phyloP scores from a whole-genome alignment of 805 yeast genomes.

The Zygosaccharomyces lentus region DNA sequence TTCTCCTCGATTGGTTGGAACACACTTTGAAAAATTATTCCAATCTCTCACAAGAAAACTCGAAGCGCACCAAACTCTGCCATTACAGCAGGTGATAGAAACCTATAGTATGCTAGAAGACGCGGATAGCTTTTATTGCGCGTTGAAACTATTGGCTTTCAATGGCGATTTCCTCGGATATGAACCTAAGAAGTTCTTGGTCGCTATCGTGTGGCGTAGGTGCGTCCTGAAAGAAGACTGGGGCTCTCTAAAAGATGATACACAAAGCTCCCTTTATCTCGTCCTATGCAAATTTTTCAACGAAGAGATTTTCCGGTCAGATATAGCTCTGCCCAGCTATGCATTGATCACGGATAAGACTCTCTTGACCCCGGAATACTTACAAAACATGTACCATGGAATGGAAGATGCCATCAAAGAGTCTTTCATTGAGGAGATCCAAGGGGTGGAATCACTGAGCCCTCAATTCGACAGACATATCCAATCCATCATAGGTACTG shows the following conservation, averaged over 20 bases:
- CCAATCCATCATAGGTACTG: slow-evolving; percentile 37
- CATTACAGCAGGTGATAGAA: slow-evolving; percentile 47
- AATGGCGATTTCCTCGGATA: slow-evolving; percentile 26
- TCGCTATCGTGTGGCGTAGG: slow-evolving; percentile 53
- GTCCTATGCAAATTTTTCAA: slow-evolving; percentile 40
- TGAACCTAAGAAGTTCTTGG: slow-evolving; percentile 33
- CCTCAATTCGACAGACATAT: slow-evolving; percentile 28
- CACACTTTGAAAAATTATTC: slow-evolving; percentile 23
- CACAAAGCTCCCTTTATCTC: slow-evolving; percentile 43
- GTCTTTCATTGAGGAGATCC: slow-evolving; percentile 16
- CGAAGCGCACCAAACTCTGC: slow-evolving; percentile 36
- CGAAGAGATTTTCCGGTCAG: slow-evolving; percentile 31
- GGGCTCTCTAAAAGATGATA: slow-evolving; percentile 40
- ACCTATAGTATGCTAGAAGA: slow-evolving; percentile 45
- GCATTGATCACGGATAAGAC: slow-evolving; percentile 14
- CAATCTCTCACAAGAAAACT: slow-evolving; percentile 26
- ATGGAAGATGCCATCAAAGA: slow-evolving; percentile 11
- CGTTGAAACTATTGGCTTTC: slow-evolving; percentile 49
- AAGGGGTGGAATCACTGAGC: slow-evolving; percentile 12
- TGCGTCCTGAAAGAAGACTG: slow-evolving; percentile 46
- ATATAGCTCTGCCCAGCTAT: slow-evolving; percentile 32
- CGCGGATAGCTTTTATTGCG: slow-evolving; percentile 38
- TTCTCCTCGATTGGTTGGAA: slow-evolving; percentile 21
- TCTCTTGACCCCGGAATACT: slow-evolving; percentile 15
- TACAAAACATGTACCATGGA: slow-evolving; percentile 17